Evolutionary conservation across 192 early-diverging fungal species (phyloP).

Genomic region (Anaeromyces robustus): DNA sequence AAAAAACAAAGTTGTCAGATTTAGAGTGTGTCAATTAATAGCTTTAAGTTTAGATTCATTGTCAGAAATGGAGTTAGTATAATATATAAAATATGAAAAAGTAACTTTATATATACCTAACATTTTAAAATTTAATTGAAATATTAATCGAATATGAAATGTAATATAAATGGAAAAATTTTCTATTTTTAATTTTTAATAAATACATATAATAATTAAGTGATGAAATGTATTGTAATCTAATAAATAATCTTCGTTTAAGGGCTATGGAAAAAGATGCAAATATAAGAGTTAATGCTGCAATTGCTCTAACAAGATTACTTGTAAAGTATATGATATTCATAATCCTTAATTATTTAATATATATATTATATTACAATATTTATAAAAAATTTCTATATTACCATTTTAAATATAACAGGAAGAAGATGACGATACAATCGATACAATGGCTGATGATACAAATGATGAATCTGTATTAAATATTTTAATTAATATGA

Average conservation of each 20-base stretch:
- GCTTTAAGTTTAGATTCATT: slow-evolving; percentile 53
- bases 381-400: too few relatives aligned
- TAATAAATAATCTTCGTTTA: slow-evolving; percentile 50
- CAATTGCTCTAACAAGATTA: slow-evolving; percentile 56
- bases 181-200: too few relatives aligned
- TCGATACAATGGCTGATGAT: not conserved
- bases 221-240: slow-evolving; percentile 55
- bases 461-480: slow-evolving; percentile 38
- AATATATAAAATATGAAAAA: too few relatives aligned
- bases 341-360: too few relatives aligned
- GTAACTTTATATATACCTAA: too few relatives aligned
- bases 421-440: slow-evolving; percentile 23
- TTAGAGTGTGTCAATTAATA: slow-evolving; percentile 61
- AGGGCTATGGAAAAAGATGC: slow-evolving; percentile 69
- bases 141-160: too few relatives aligned
- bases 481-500: slow-evolving; percentile 38
- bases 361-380: too few relatives aligned
- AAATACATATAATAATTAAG: too few relatives aligned
- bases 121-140: too few relatives aligned
- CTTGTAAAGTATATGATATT: slow-evolving; percentile 37
- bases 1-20: slow-evolving; percentile 59
- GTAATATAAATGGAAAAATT: too few relatives aligned
- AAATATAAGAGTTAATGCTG: slow-evolving; percentile 59
- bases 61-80: slow-evolving; percentile 56
- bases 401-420: slow-evolving; percentile 10